Percentiles rank a stretch among this genome's conserved stretches.
These are phyloP conservation scores for Amoebophrya sp. DNA, from an alignment of 169 alveolate genomes.

Conservation along the genomic window DNA sequence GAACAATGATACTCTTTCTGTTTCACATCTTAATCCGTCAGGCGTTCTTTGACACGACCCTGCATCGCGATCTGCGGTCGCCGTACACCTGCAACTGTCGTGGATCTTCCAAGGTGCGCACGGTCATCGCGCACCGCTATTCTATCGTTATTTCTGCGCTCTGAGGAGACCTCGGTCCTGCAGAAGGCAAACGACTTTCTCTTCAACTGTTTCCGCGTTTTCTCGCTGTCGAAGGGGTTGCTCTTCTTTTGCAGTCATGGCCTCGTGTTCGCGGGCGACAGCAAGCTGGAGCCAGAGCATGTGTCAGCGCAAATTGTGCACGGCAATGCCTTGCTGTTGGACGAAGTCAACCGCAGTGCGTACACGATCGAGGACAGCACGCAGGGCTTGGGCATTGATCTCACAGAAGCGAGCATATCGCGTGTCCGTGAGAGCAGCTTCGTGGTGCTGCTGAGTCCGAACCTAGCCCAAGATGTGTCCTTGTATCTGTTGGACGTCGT, in stretches of 20 bases:
- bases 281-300: neutral
- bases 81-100: neutral
- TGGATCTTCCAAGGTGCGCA: neutral
- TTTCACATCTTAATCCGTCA: no score
- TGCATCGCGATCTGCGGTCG: neutral
- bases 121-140: neutral
- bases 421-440: neutral
- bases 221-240: neutral
- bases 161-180: neutral
- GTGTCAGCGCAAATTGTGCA: neutral
- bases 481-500: neutral
- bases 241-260: neutral
- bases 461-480: neutral
- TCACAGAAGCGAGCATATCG: neutral
- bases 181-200: neutral
- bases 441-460: neutral
- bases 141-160: neutral
- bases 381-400: neutral
- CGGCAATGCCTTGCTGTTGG: neutral
- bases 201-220: neutral
- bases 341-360: neutral
- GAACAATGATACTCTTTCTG: no score
- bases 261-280: neutral
- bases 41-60: neutral
- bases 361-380: neutral